A percentile compares a stretch with the other conserved stretches of the same genome.
These are phyloP conservation scores for Kodamaea laetipori DNA, from an alignment of 805 yeast genomes.

Conservation along the genomic window DNA sequence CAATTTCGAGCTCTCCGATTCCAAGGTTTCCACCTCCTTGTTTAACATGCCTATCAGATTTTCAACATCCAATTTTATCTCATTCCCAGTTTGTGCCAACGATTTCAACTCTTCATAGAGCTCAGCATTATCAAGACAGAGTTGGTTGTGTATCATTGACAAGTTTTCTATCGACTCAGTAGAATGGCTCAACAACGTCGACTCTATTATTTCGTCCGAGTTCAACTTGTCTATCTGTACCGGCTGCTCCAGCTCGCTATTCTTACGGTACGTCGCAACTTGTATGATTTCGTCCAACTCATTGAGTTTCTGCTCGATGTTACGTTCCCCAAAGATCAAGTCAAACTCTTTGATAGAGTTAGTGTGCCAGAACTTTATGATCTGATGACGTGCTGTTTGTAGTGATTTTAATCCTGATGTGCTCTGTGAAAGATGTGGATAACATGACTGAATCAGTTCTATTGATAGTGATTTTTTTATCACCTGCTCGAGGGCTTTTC, in stretches of 20 bases:
- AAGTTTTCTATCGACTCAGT: slow-evolving; percentile 30
- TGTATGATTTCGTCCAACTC: slow-evolving; percentile 51
- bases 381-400: slow-evolving; percentile 53
- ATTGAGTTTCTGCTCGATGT: slow-evolving; percentile 44
- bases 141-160: slow-evolving; percentile 37
- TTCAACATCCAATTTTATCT: slow-evolving; percentile 23
- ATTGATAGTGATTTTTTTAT: slow-evolving; percentile 48
- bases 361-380: slow-evolving; percentile 52
- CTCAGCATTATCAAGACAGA: slow-evolving; percentile 37
- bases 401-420: slow-evolving; percentile 48
- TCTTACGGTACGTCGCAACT: slow-evolving; percentile 38
- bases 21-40: slow-evolving; percentile 21
- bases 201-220: slow-evolving; percentile 36
- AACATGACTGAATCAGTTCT: slow-evolving; percentile 55
- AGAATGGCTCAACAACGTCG: slow-evolving; percentile 26
- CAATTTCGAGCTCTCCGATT: slow-evolving; percentile 19
- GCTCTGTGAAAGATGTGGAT: slow-evolving; percentile 52
- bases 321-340: slow-evolving; percentile 52
- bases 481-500: slow-evolving; percentile 56
- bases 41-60: slow-evolving; percentile 24
- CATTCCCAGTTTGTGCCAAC: slow-evolving; percentile 24
- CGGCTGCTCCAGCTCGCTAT: slow-evolving; percentile 13
- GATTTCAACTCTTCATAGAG: slow-evolving; percentile 25
- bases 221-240: slow-evolving; percentile 28
- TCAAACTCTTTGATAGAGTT: slow-evolving; percentile 56